Conservation (phyloP, 1,284 basidiomycete genomes). For the Laetiporus sulphureus region DNA sequence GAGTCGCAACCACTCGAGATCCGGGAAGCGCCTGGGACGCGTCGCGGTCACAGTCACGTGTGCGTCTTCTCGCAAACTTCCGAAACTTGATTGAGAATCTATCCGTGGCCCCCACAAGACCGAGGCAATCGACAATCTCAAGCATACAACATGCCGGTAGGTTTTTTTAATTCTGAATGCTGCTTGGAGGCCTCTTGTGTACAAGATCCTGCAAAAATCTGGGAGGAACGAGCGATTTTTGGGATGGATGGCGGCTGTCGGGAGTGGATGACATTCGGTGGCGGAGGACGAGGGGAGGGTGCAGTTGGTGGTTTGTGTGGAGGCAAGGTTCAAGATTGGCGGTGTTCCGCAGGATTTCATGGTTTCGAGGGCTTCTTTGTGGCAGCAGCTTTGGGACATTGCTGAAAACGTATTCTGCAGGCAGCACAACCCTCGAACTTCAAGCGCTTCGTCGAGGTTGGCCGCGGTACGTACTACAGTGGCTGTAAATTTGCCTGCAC, state of each 20-base stretch:
- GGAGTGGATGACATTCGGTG: slow-evolving; percentile 24
- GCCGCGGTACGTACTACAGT: slow-evolving; percentile 57
- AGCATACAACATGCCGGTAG: slow-evolving; percentile 24
- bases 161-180: slow-evolving; percentile 12
- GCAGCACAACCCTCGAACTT: slow-evolving; percentile 73
- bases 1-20: too few species aligned
- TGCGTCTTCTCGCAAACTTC: slow-evolving; percentile 9
- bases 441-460: slow-evolving; percentile 97
- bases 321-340: neutral
- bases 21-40: too few species aligned
- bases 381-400: too few species aligned
- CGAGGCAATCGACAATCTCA: slow-evolving; percentile 23
- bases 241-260: slow-evolving; percentile 23
- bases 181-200: neutral
- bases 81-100: slow-evolving; percentile 4
- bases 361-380: neutral
- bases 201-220: slow-evolving; percentile 2
- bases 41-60: too few species aligned
- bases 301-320: slow-evolving; percentile 1
- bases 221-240: slow-evolving; percentile 10
- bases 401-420: slow-evolving; percentile 7
- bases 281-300: slow-evolving; percentile 8
- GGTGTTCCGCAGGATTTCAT: neutral
- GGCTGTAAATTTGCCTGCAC: neutral
- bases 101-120: slow-evolving; percentile 8